Evolutionary conservation across 2,329 filamentous ascomycete species (phyloP).

Genomic region (Xylariales sp.): DNA sequence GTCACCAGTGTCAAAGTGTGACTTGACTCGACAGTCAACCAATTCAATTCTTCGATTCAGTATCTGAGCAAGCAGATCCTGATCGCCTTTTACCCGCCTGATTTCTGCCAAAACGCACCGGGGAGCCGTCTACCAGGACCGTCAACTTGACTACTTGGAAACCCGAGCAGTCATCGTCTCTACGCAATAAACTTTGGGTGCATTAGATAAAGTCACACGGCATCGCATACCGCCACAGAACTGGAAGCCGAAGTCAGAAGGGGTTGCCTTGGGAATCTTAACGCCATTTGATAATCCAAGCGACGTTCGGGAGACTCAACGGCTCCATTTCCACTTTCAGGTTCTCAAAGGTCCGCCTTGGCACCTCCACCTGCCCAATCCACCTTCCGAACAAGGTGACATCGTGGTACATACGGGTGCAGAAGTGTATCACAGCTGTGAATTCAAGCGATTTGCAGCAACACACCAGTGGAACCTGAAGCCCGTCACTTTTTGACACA

Average conservation of each 20-base stretch:
- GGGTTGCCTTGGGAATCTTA: not conserved
- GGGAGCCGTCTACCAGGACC: constrained; percentile 11
- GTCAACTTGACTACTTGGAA: constrained; percentile 9
- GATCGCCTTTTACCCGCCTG: constrained; percentile 17
- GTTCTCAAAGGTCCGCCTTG: constrained; percentile 21
- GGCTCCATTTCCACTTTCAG: not conserved
- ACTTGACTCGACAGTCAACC: not conserved
- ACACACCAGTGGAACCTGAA: constrained; percentile 9
- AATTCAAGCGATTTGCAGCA: constrained; percentile 14
- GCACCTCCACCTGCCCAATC: constrained; percentile 14
- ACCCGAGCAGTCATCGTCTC: constrained; percentile 7
- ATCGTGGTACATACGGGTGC: constrained; percentile 16
- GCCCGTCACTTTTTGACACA: constrained; percentile 1
- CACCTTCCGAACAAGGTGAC: constrained; percentile 28
- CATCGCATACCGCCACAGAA: constrained; percentile 13
- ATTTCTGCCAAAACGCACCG: constrained; percentile 12
- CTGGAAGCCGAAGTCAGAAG: no score
- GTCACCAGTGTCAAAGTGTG: not conserved
- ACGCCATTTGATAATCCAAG: not conserved
- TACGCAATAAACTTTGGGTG: constrained; percentile 4
- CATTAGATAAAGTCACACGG: constrained; percentile 9
- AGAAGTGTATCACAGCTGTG: constrained; percentile 14
- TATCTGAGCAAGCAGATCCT: constrained; percentile 11
- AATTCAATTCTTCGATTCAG: constrained; percentile 7
- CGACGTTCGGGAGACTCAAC: not conserved